Percentiles rank a stretch among this genome's conserved stretches.
phyloP scores from a whole-genome alignment of 306 rosid genomes.

The Rubus idaeus region DNA sequence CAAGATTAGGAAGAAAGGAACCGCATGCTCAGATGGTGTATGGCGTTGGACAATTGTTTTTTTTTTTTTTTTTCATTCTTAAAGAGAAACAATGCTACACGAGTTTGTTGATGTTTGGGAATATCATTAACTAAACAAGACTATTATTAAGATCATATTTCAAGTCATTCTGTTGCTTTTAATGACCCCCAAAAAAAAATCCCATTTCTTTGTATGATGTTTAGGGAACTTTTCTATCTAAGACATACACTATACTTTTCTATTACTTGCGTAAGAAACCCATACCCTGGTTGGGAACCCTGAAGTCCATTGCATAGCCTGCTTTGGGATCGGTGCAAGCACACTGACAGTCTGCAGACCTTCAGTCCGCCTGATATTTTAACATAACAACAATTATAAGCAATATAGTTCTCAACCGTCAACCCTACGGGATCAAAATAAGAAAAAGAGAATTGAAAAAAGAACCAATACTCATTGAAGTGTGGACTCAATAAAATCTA shows the following conservation, averaged over 20 bases:
- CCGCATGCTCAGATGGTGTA: background rate
- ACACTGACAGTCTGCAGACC: conserved; percentile 84
- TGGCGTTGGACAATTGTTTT: background rate
- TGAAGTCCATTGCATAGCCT: conserved; percentile 63
- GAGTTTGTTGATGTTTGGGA: background rate
- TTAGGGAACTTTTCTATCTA: background rate
- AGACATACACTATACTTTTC: background rate
- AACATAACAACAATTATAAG: conserved; percentile 24
- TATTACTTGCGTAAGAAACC: background rate
- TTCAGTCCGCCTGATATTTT: conserved; percentile 68
- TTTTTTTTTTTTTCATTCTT: background rate
- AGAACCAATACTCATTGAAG: background rate
- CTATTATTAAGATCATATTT: background rate
- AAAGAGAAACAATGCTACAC: background rate
- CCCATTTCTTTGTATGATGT: background rate
- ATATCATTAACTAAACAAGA: background rate
- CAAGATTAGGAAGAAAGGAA: background rate
- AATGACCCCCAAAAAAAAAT: background rate
- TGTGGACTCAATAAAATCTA: background rate
- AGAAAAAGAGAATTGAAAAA: background rate
- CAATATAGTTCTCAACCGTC: conserved; percentile 18
- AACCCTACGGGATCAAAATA: conserved; percentile 17
- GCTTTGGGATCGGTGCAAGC: conserved; percentile 86
- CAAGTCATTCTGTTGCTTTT: background rate
- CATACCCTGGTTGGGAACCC: conserved; percentile 95